Evolutionary conservation across 2,329 filamentous ascomycete species (phyloP), one percentile per base, ranked within the genome.

Genomic region (Pleomassaria siparia): DNA sequence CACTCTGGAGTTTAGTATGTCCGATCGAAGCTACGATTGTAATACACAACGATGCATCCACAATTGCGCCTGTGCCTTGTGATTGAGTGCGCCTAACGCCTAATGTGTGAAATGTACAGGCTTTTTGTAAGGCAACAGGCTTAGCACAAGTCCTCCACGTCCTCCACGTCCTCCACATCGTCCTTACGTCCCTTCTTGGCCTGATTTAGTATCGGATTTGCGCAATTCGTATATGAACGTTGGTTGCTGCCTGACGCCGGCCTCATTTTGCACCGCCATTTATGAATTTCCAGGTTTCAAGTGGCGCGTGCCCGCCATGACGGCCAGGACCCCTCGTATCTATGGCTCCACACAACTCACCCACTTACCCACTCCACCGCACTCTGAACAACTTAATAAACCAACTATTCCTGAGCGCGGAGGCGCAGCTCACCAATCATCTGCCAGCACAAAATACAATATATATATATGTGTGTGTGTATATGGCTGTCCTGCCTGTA

Each of bases 401-500:
- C 22, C 13, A 22, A 35, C 33, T 24, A 41, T 43, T 35, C 33
- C 37, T 36, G 41, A 37, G 35, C 35, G 32, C 24, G 32, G 25
- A 57, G 62, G 60, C 61, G 57, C 56, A 63, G 61, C 44, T 42
- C 47, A 24, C 50, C 50, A 53, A 58, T 63, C 56, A 61, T 55
- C 54, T 62, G 53, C 49, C 53, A 21, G 13, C 50, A 49, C 50
- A 42, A 50, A 54, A 47, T 44, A 47, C 46, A 22, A 5, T 24
- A 40, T 32, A 39, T 50, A 43, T 43, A 29, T 32, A 20, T 40
- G n/a, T n/a, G n/a, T n/a, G n/a, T n/a, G n/a, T n/a, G n/a, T n/a
- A n/a, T n/a, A n/a, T n/a, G n/a, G n/a, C 35, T 11, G 10, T 18
- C 18, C 18, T 24, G 20, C n/a, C 35, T 28, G 15, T 4, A 22